These are phyloP conservation scores for Arthrobotrys entomopaga DNA, from an alignment of 2,329 filamentous ascomycete species.

Conservation along the genomic window DNA sequence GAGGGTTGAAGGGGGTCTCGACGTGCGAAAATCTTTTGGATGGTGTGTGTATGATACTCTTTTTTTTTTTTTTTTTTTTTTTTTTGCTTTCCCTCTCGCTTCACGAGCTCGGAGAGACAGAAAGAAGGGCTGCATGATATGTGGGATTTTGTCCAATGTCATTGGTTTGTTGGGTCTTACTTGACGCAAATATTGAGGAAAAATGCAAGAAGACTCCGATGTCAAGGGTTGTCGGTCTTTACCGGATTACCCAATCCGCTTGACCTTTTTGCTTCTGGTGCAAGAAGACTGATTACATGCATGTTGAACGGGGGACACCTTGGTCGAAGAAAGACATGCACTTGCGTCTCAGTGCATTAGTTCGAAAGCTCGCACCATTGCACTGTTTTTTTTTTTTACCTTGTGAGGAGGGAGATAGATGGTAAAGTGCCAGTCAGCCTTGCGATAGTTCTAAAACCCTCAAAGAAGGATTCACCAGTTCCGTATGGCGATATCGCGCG, in stretches of 20 bases:
- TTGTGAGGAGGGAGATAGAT: not conserved
- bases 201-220: not conserved
- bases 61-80: not conserved
- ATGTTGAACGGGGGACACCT: not conserved
- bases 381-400: constrained; percentile 8
- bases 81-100: constrained; percentile 17
- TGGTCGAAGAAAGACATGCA: not conserved
- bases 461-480: not conserved
- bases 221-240: constrained; percentile 9
- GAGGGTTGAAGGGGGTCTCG: not conserved
- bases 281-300: not conserved
- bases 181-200: not conserved
- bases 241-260: constrained; percentile 6
- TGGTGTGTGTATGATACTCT: not conserved
- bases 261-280: not conserved
- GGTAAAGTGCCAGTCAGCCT: constrained; percentile 11
- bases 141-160: constrained; percentile 22
- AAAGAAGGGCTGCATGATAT: constrained; percentile 35
- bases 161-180: constrained; percentile 31
- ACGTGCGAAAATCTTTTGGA: not conserved
- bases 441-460: constrained; percentile 8
- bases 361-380: constrained; percentile 15
- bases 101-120: constrained; percentile 15
- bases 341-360: not conserved
- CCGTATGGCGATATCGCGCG: constrained; percentile 3